Base-by-base conservation (phyloP, 1,139 yeast genomes). In the Pichia sp. region DNA sequence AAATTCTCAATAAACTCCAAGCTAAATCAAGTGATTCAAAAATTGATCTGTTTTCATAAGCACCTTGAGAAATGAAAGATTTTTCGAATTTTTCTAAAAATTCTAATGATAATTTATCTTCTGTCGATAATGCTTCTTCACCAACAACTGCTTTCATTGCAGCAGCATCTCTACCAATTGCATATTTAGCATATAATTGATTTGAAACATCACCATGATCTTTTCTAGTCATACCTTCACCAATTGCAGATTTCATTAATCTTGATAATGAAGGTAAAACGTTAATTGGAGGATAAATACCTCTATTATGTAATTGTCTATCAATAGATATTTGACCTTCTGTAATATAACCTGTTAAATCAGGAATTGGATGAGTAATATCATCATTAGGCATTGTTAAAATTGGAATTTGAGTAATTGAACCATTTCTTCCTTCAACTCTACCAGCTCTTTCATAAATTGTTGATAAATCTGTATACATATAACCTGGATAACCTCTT, bases 141-240 rank as follows among this genome's bases (percentile, higher is more conserved):
- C 99, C 99, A 64, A 93, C 99, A 61, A 93, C 99, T n/a, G 99
- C 96, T 76, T 93, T 93, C 99, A 93, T 93, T 63, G 99, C 97
- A 49, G 99, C 99, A 34, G 99, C 99, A 74, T 93, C 99, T 75
- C 91, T 87, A 78, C 99, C 99, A 75, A 93, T 95, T 61, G 99
- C 99, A 70, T 93, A 93, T 73, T 93, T 93, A 66, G 99, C 99
- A 70, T 93, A 93, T 68, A 93, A 80, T 77, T 93, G 99, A 76
- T 95, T 95, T 39, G 98, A 93, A 56, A 93, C 99, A 76, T 93
- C 99, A 73, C 98, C 96, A 69, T 93, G 99, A 71, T 93, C 99
- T 74, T 91, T 91, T 77, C 99, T 86, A 55, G 99, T 93, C 96
- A 91, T 91, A 68, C 98, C 98, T 73, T 95, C 99, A 76, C 99